Evolutionary conservation across 2,329 filamentous ascomycete genomes (phyloP).

Genomic region (Lachnellula subtilissima): DNA sequence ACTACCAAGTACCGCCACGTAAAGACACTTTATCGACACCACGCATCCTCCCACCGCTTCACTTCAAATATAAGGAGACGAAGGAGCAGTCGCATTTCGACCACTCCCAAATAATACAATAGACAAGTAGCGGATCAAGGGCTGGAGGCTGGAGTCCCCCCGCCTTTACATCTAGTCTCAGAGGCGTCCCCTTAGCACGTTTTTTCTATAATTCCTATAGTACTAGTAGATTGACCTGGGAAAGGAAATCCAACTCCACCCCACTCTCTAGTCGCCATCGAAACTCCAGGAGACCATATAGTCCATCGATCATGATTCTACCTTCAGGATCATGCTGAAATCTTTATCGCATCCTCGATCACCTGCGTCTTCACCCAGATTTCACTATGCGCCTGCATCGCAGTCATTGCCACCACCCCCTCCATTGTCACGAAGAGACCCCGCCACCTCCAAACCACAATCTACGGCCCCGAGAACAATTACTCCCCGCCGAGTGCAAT

Average conservation of each 20-base stretch:
- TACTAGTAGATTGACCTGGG: not conserved
- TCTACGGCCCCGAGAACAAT: slow-evolving; percentile 10
- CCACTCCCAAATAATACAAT: no score
- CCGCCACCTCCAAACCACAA: slow-evolving; percentile 16
- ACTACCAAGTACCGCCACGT: no score
- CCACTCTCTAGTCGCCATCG: not conserved
- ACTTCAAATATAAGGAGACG: no score
- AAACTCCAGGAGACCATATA: not conserved
- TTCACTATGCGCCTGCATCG: slow-evolving; percentile 27
- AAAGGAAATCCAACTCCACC: not conserved
- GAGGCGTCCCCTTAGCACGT: no score
- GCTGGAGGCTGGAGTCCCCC: no score
- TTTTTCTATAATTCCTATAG: no score
- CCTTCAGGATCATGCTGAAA: slow-evolving; percentile 28
- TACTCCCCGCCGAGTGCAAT: slow-evolving; percentile 16
- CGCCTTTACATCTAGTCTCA: no score
- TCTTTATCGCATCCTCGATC: slow-evolving; percentile 24
- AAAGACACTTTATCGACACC: no score
- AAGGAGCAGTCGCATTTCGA: no score
- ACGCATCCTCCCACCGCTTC: no score
- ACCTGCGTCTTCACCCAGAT: slow-evolving; percentile 25
- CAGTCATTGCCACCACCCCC: slow-evolving; percentile 18
- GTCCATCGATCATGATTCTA: slow-evolving; percentile 16
- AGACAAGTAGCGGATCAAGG: no score
- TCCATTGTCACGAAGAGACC: slow-evolving; percentile 23